A percentile compares a stretch with the other conserved stretches of the same genome.
Evolutionary conservation across 2,329 filamentous ascomycete genomes (phyloP).

Genomic region (Lasiodiplodia theobromae): DNA sequence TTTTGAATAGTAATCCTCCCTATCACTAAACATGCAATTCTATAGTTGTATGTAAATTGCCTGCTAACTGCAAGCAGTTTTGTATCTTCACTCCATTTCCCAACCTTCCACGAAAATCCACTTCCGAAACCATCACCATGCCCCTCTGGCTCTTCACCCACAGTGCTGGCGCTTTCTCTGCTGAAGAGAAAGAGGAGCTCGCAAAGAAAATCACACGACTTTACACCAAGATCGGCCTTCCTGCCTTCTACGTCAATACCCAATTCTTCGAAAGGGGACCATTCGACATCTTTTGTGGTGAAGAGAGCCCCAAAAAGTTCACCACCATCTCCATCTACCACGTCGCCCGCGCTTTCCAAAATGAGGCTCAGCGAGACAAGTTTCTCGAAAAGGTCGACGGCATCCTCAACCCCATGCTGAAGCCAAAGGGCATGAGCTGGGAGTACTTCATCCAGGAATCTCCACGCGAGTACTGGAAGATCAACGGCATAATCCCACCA

Average conservation of each 20-base stretch:
- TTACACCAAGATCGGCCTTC: slow-evolving; percentile 47
- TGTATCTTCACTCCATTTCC: neutral
- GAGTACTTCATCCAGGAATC: slow-evolving; percentile 54
- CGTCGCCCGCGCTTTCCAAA: neutral
- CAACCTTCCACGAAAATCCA: neutral
- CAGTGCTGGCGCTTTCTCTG: slow-evolving; percentile 43
- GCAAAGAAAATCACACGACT: slow-evolving; percentile 48
- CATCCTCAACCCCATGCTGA: slow-evolving; percentile 48
- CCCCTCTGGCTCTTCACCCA: slow-evolving; percentile 53
- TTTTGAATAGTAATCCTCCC: neutral
- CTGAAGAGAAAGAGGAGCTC: slow-evolving; percentile 41
- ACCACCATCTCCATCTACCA: neutral
- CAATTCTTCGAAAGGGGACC: slow-evolving; percentile 44
- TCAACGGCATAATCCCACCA: slow-evolving; percentile 50
- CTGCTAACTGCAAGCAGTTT: neutral
- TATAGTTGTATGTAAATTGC: neutral
- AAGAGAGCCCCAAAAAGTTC: slow-evolving; percentile 30
- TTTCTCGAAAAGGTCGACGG: slow-evolving; percentile 36
- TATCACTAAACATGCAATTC: neutral
- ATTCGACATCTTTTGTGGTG: slow-evolving; percentile 40
- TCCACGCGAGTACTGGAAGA: slow-evolving; percentile 51
- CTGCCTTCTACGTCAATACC: slow-evolving; percentile 52
- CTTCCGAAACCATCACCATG: slow-evolving; percentile 38
- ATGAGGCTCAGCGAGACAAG: slow-evolving; percentile 29
- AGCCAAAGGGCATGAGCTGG: slow-evolving; percentile 51